phyloP scores from a whole-genome alignment of 768 basidiomycete species.

The Leccinum truebloodii region DNA sequence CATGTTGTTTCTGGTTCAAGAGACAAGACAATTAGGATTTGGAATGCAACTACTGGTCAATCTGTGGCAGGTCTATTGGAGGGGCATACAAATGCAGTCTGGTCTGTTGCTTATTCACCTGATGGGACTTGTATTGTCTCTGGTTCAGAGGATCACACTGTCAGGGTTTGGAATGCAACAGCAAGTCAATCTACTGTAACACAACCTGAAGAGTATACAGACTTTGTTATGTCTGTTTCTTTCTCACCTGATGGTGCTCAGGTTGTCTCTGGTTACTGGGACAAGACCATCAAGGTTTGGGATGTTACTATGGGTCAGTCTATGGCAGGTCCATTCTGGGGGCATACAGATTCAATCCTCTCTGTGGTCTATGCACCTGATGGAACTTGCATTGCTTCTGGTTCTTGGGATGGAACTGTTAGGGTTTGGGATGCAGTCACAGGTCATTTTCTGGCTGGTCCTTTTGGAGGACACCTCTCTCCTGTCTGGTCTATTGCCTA shows the following conservation, averaged over 20 bases:
- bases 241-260: neutral
- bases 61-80: neutral
- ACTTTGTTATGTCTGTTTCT: neutral
- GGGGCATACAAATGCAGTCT: neutral
- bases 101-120: neutral
- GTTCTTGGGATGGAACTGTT: neutral
- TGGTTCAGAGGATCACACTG: neutral
- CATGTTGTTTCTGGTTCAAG: neutral
- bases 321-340: conserved; percentile 1
- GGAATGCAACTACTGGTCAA: neutral
- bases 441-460: neutral
- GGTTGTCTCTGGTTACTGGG: neutral
- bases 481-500: neutral
- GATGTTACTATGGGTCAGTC: neutral
- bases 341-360: neutral
- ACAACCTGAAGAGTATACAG: neutral
- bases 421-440: neutral
- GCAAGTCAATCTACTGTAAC: conserved; percentile 10
- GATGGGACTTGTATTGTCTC: neutral
- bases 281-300: neutral
- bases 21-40: neutral
- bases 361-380: neutral
- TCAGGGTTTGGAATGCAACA: conserved; percentile 20
- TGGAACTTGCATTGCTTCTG: neutral
- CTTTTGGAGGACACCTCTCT: neutral